A percentile compares a stretch with the other conserved stretches of the same genome.
Conservation (phyloP, 495 filamentous ascomycete species). For the Penicillium mononematosum region DNA sequence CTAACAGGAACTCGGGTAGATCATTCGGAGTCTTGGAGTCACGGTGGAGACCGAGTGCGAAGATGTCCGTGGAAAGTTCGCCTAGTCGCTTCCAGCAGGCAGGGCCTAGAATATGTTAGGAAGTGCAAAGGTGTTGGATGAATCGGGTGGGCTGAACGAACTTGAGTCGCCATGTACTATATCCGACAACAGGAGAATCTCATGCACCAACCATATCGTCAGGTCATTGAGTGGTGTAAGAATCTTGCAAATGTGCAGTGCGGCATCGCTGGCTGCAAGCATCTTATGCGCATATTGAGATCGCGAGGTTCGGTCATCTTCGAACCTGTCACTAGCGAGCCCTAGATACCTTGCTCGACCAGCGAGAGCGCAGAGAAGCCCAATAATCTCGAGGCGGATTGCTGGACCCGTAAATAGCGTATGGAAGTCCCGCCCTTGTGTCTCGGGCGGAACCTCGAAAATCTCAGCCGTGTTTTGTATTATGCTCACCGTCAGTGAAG, state of each 20-base stretch:
- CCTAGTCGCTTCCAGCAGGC: constrained; percentile 32
- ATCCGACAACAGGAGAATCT: constrained; percentile 28
- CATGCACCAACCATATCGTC: constrained; percentile 32
- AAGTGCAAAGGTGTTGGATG: neutral
- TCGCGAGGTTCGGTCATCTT: constrained; percentile 7
- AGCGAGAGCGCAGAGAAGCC: constrained; percentile 28
- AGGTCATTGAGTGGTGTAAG: constrained; percentile 35
- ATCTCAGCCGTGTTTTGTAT: constrained; percentile 30
- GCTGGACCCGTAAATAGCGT: constrained; percentile 24
- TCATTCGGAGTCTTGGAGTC: constrained; percentile 34
- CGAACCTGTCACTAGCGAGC: constrained; percentile 20
- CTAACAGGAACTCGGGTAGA: constrained; percentile 44
- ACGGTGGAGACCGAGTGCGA: constrained; percentile 57
- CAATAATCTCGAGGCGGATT: constrained; percentile 35
- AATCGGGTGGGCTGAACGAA: constrained; percentile 15
- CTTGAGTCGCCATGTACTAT: constrained; percentile 30
- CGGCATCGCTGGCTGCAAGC: constrained; percentile 27
- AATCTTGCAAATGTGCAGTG: constrained; percentile 32
- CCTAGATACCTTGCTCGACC: constrained; percentile 30
- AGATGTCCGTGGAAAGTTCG: constrained; percentile 37
- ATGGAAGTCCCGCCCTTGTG: constrained; percentile 24
- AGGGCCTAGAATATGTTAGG: constrained; percentile 22
- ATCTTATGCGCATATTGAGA: constrained; percentile 29
- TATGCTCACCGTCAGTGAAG: constrained; percentile 14
- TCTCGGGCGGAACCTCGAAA: constrained; percentile 19